Percentiles rank a stretch among this genome's conserved stretches.
Conservation (phyloP, 768 basidiomycete species). For the Rhizopogon rudus region DNA sequence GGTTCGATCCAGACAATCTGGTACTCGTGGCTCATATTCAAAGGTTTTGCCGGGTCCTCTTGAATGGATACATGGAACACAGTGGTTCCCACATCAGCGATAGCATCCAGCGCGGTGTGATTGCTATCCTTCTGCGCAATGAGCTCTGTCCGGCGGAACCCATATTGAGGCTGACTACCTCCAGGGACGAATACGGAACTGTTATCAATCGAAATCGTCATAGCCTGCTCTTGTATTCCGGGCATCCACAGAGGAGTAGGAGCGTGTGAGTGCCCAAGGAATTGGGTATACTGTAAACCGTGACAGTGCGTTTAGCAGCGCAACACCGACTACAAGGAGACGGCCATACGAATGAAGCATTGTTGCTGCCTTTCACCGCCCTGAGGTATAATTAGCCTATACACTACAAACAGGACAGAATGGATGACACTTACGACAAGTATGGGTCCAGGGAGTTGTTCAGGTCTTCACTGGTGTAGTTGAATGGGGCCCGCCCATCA, state of each 20-base stretch:
- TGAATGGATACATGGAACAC: conserved; percentile 49
- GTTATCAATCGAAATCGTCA: conserved; percentile 53
- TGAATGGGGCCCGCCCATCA: conserved; percentile 49
- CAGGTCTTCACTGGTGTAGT: conserved; percentile 37
- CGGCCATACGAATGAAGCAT: conserved; percentile 44
- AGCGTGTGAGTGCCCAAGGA: conserved; percentile 31
- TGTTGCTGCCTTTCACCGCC: conserved; percentile 47
- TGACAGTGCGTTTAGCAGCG: background rate
- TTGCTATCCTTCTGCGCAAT: conserved; percentile 43
- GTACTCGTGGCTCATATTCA: conserved; percentile 57
- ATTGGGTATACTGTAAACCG: conserved; percentile 35
- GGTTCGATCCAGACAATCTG: conserved; percentile 63
- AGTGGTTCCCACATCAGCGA: conserved; percentile 39
- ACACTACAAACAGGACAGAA: background rate
- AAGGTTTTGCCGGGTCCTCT: conserved; percentile 31
- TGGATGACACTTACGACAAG: conserved; percentile 39
- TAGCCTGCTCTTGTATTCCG: conserved; percentile 38
- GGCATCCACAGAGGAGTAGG: conserved; percentile 50
- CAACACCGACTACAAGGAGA: background rate
- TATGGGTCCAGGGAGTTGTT: conserved; percentile 47
- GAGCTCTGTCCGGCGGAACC: conserved; percentile 57
- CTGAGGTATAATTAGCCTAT: conserved; percentile 23
- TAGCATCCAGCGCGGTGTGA: conserved; percentile 30
- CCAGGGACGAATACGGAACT: conserved; percentile 54
- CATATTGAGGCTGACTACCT: conserved; percentile 35